Base-by-base conservation (phyloP, 345 rosid species). In the Turritis glabra region DNA sequence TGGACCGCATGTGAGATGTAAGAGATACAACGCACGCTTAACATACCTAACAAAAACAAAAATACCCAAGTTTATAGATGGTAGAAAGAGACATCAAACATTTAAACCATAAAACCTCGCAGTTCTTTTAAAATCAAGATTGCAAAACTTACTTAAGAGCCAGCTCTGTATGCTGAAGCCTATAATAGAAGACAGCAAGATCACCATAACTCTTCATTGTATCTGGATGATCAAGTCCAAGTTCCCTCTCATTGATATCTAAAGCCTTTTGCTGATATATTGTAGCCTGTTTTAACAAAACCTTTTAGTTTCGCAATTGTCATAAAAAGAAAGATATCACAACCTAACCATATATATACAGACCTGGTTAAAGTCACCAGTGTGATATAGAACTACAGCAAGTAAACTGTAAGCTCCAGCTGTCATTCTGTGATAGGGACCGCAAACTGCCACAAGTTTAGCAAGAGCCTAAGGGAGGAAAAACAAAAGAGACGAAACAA, bases 371-470 rank as follows among this genome's bases (percentile, higher is more conserved):
- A 95, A 95, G 74, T 95, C 99, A 73, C 99, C 99, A 33, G 99
- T 95, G 84, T 95, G 97, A 87, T 92, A 95, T 59, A 95, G 79
- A 66, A 95, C 97, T 38, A 95, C 97, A 72, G 99, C 97, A 81
- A 95, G 99, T 80, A 95, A 96, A 80, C 99, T 95, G 82, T 92
- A 95, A 76, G 98, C 99, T 79, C 99, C 99, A 27, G 99, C 99
- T 65, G 99, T 95, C 99, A 92, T 95, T 75, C 98, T 86, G 77
- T 95, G 96, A 76, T 89, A 95, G 54, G 99, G 99, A 77, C 99
- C 99, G 40, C 99, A 95, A 56, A 95, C 99, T 56, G 98, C 90
- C 19, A 95, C 97, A 71, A 95, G 94, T 79, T 95, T 95, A 73
- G 97, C 88, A 75, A 95, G 93, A 72, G 99, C 99, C 99, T 95